phyloP scores from a whole-genome alignment of 768 basidiomycete genomes.

The Pisolithus orientalis region DNA sequence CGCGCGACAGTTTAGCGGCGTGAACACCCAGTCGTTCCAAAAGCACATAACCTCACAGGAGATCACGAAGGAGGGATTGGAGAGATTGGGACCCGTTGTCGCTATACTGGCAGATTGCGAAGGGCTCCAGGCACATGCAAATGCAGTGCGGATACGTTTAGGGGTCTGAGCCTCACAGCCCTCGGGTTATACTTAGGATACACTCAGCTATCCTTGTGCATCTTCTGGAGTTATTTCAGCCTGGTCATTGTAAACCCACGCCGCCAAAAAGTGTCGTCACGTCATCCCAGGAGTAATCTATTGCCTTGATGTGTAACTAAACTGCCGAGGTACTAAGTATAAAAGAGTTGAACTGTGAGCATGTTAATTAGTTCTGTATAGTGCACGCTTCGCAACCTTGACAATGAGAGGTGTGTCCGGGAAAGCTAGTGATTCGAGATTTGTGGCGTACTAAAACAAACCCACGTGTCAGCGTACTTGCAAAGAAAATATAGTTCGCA shows the following conservation, averaged over 20 bases:
- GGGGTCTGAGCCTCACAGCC: background rate
- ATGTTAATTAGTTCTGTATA: slow-evolving; percentile 78
- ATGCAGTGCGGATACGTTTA: slow-evolving; percentile 87
- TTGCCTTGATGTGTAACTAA: slow-evolving; percentile 11
- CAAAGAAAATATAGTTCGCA: slow-evolving; percentile 4
- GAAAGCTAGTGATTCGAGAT: slow-evolving; percentile 88
- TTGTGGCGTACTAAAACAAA: slow-evolving; percentile 69
- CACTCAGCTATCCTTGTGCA: background rate
- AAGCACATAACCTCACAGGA: slow-evolving; percentile 99
- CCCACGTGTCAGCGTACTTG: slow-evolving; percentile 9
- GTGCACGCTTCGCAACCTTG: slow-evolving; percentile 91
- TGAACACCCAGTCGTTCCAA: slow-evolving; percentile 95
- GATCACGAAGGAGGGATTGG: slow-evolving; percentile 72
- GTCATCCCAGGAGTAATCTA: slow-evolving; percentile 12
- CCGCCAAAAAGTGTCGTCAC: background rate
- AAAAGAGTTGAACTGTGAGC: slow-evolving; percentile 7
- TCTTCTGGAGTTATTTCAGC: no score
- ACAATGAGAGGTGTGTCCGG: slow-evolving; percentile 86
- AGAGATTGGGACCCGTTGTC: slow-evolving; percentile 78
- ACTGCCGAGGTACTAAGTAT: slow-evolving; percentile 10
- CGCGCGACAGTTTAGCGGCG: slow-evolving; percentile 96
- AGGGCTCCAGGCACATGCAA: slow-evolving; percentile 91
- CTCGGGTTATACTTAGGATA: background rate
- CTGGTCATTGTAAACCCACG: no score
- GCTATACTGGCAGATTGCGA: slow-evolving; percentile 91